phyloP scores from a whole-genome alignment of 805 yeast genomes.

The Debaryomyces prosopidis region DNA sequence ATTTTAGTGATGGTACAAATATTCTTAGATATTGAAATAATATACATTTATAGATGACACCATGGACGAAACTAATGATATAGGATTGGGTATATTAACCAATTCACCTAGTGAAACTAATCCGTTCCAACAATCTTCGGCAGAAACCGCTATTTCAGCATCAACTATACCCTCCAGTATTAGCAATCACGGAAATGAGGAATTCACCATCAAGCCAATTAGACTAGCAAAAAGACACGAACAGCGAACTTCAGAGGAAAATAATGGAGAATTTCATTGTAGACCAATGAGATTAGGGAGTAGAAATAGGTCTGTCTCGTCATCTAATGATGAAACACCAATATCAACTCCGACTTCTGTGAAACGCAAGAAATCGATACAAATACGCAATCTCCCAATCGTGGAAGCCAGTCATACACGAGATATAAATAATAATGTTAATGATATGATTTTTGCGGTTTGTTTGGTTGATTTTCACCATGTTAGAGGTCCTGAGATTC shows the following conservation, averaged over 20 bases:
- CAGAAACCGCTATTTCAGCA: background rate
- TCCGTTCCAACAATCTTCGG: background rate
- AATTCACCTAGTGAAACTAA: background rate
- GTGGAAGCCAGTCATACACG: slow-evolving; percentile 12
- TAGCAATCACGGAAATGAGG: slow-evolving; percentile 4
- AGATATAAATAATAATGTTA: slow-evolving; percentile 10
- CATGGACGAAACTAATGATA: background rate
- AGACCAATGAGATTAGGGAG: slow-evolving; percentile 36
- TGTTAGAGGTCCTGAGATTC: slow-evolving; percentile 89
- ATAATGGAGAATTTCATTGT: slow-evolving; percentile 33
- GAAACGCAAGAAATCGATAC: slow-evolving; percentile 23
- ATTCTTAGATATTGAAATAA: background rate
- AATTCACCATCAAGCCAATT: slow-evolving; percentile 25
- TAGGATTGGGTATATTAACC: background rate
- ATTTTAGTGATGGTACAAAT: background rate
- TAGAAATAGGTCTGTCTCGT: slow-evolving; percentile 9
- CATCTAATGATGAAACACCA: slow-evolving; percentile 5
- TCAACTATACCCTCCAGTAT: background rate
- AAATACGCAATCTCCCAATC: slow-evolving; percentile 39
- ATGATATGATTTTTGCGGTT: slow-evolving; percentile 68
- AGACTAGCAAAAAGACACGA: slow-evolving; percentile 26
- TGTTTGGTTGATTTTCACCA: slow-evolving; percentile 94
- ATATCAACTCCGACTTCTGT: background rate
- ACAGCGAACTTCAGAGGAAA: slow-evolving; percentile 7
- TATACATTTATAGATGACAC: background rate